These are phyloP conservation scores for Cystofilobasidium capitatum DNA, from an alignment of 768 basidiomycete species.

Conservation along the genomic window DNA sequence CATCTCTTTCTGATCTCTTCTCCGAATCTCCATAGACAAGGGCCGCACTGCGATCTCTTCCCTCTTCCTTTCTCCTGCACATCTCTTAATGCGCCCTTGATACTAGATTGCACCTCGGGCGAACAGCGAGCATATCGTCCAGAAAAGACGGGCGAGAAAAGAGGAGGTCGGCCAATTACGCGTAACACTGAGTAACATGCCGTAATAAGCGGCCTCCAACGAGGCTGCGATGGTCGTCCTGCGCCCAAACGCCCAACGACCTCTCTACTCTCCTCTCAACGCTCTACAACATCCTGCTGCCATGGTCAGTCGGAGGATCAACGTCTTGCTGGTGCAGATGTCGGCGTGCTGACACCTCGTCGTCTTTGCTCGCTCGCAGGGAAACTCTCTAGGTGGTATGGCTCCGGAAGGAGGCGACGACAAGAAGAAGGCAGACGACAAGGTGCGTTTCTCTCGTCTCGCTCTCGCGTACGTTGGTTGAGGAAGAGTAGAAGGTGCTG, in stretches of 20 bases:
- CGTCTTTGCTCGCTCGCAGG: not conserved
- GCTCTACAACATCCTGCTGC: too few relatives aligned
- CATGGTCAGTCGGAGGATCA: too few relatives aligned
- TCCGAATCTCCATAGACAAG: not conserved
- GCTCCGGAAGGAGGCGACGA: slow-evolving; percentile 22
- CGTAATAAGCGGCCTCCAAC: too few relatives aligned
- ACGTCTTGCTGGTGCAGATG: too few relatives aligned
- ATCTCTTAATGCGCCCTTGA: slow-evolving; percentile 4
- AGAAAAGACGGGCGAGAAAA: too few relatives aligned
- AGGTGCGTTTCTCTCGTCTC: slow-evolving; percentile 10
- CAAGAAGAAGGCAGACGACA: slow-evolving; percentile 25
- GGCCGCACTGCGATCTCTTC: not conserved
- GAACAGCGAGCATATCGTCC: too few relatives aligned
- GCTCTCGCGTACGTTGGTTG: not conserved
- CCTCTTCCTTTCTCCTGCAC: not conserved
- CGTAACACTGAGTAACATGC: too few relatives aligned
- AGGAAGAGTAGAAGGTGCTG: not conserved
- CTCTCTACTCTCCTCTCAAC: too few relatives aligned
- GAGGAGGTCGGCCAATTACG: too few relatives aligned
- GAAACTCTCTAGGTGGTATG: slow-evolving; percentile 28
- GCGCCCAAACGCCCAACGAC: too few relatives aligned
- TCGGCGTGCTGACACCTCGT: not conserved
- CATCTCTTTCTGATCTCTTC: not conserved
- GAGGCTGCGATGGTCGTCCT: too few relatives aligned
- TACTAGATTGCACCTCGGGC: too few relatives aligned